Base-by-base conservation (phyloP, 495 filamentous ascomycete species). In the Cladorrhinum samala region DNA sequence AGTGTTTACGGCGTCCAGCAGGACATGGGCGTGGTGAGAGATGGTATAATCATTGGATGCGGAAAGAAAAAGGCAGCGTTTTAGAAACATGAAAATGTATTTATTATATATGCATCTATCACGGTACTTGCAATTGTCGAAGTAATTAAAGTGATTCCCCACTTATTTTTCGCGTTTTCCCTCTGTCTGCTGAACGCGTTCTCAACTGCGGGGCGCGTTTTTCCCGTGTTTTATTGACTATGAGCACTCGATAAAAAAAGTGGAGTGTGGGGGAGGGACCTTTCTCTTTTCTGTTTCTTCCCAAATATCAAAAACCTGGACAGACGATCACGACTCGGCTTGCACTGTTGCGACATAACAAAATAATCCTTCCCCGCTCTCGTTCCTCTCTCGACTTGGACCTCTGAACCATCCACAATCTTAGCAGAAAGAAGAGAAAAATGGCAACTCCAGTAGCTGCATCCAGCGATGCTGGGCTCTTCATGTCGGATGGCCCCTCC, bases 11-110 rank as follows among this genome's bases (percentile, higher is more conserved):
- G 91, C 92, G 3, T 84, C 85, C 19, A 85, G 79, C 48, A 76
- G 93, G 58, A 97, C 92, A 21, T 98, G 93, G 93, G 95, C 91
- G 59, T 98, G 93, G 93, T 98, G 75, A 62, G n/a, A n/a, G n/a
- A n/a, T n/a, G n/a, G n/a, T n/a, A n/a, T n/a, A n/a, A n/a, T n/a
- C n/a, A n/a, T n/a, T n/a, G n/a, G n/a, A n/a, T n/a, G n/a, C n/a
- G n/a, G n/a, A n/a, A n/a, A n/a, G n/a, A n/a, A n/a, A n/a, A n/a
- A n/a, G n/a, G n/a, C n/a, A n/a, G n/a, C n/a, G n/a, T n/a, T n/a
- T n/a, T n/a, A n/a, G n/a, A n/a, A n/a, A n/a, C n/a, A n/a, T n/a
- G n/a, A n/a, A n/a, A n/a, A n/a, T n/a, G n/a, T n/a, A n/a, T n/a
- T n/a, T n/a, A n/a, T n/a, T n/a, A n/a, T n/a, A n/a, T n/a, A 25